These are phyloP conservation scores for Corynespora cassiicola DNA, from an alignment of 2,329 filamentous ascomycete genomes.

Conservation along the genomic window DNA sequence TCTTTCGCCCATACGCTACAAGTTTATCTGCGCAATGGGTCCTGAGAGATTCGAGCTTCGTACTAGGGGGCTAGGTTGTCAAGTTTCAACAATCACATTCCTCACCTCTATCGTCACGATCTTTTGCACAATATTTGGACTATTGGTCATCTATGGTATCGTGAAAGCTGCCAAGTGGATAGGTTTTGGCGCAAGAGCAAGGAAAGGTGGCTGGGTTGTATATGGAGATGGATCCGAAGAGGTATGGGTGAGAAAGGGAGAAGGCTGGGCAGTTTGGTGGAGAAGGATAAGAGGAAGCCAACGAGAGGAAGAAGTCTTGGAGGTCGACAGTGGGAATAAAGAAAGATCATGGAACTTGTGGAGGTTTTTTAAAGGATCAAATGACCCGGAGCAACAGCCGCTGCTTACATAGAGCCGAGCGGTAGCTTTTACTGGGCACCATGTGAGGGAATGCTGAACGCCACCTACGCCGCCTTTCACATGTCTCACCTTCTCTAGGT, in stretches of 20 bases:
- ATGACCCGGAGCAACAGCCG: no score
- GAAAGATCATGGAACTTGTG: slow-evolving; percentile 31
- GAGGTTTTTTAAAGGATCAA: slow-evolving; percentile 13
- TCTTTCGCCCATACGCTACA: slow-evolving; percentile 46
- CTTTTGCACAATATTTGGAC: slow-evolving; percentile 47
- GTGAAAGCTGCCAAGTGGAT: slow-evolving; percentile 20
- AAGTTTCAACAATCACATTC: slow-evolving; percentile 55
- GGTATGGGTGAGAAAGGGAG: slow-evolving; percentile 36
- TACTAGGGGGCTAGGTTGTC: slow-evolving; percentile 52
- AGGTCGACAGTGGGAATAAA: slow-evolving; percentile 32
- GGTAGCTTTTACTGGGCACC: no score
- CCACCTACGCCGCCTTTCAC: no score
- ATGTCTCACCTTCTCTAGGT: no score
- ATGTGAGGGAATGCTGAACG: no score
- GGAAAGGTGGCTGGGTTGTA: slow-evolving; percentile 33
- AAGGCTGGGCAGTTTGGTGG: slow-evolving; percentile 39
- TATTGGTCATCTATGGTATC: slow-evolving; percentile 43
- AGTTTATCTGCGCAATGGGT: slow-evolving; percentile 42
- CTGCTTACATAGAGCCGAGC: no score
- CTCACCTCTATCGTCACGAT: slow-evolving; percentile 52
- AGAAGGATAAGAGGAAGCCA: slow-evolving; percentile 24
- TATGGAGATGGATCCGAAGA: slow-evolving; percentile 34
- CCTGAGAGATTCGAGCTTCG: slow-evolving; percentile 55
- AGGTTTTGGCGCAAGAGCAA: slow-evolving; percentile 17
- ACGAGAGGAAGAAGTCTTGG: slow-evolving; percentile 31